Conservation (phyloP, 2,329 filamentous ascomycete species). For the Mycosphaerelloides madeirae region DNA sequence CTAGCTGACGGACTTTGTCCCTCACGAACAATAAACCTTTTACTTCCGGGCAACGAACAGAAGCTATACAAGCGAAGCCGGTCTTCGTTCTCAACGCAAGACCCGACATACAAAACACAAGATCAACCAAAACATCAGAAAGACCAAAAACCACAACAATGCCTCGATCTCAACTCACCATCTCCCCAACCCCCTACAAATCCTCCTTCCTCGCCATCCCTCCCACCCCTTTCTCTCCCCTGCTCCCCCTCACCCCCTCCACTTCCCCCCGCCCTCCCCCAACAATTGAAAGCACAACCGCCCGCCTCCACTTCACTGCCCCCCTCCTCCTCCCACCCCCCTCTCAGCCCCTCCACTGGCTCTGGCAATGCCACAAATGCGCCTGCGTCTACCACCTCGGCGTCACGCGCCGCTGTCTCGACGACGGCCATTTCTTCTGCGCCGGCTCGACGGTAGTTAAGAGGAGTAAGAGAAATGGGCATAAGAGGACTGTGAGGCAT, state of each 20-base stretch:
- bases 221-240: constrained; percentile 40
- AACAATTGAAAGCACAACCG: constrained; percentile 1
- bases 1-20: constrained; percentile 17
- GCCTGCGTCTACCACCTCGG: constrained; percentile 44
- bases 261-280: constrained; percentile 4
- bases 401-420: constrained; percentile 49
- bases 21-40: constrained; percentile 5
- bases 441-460: constrained; percentile 41
- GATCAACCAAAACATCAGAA: background rate
- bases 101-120: too few relatives aligned
- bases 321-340: constrained; percentile 23
- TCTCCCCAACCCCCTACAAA: constrained; percentile 39
- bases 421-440: constrained; percentile 53
- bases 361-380: constrained; percentile 53
- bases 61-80: constrained; percentile 17
- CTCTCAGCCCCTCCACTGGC: constrained; percentile 40
- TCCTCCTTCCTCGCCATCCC: constrained; percentile 42
- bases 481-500: constrained; percentile 30
- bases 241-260: constrained; percentile 20
- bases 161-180: constrained; percentile 27
- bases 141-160: constrained; percentile 14
- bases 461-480: constrained; percentile 28
- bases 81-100: constrained; percentile 17
- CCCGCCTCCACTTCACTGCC: constrained; percentile 13
- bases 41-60: background rate